Conservation (phyloP, 139 green algal species). For the Edaphochlamys debaryana region DNA sequence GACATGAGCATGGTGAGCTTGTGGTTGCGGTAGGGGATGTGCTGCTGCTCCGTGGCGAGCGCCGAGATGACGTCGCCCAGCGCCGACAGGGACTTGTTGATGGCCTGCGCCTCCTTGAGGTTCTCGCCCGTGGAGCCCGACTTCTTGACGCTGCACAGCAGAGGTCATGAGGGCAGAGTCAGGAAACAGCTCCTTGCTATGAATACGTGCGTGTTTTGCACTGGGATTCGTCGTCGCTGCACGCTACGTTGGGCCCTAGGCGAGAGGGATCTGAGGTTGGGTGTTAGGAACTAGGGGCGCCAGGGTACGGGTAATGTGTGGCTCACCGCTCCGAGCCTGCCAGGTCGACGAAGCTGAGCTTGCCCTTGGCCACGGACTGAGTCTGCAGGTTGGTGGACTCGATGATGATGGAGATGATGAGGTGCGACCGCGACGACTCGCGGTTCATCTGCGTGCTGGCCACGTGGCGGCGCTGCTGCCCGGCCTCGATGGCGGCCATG, state of each 20-base stretch:
- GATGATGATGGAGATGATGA: constrained; percentile 94
- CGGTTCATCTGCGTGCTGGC: constrained; percentile 88
- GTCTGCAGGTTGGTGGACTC: constrained; percentile 96
- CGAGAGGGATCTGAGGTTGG: too few species aligned
- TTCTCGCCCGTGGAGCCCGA: constrained; percentile 86
- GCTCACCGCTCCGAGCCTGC: constrained; percentile 90
- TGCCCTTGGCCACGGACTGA: constrained; percentile 85
- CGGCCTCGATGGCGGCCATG: constrained; percentile 70
- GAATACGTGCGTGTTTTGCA: too few species aligned
- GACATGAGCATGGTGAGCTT: constrained; percentile 99
- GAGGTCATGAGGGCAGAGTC: too few species aligned
- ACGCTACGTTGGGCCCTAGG: too few species aligned
- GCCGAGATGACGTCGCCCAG: constrained; percentile 97
- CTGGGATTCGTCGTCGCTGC: too few species aligned
- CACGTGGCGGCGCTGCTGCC: constrained; percentile 68
- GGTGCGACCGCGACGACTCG: constrained; percentile 90
- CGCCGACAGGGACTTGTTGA: constrained; percentile 98
- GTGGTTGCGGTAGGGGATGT: constrained; percentile 98
- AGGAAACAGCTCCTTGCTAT: not conserved
- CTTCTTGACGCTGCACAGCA: constrained; percentile 91
- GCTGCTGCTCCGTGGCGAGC: constrained; percentile 85
- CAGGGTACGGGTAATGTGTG: too few species aligned
- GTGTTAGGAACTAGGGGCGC: too few species aligned
- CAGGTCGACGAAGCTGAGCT: constrained; percentile 97
- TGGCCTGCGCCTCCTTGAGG: constrained; percentile 97